A percentile compares a stretch with the other conserved stretches of the same genome.
phyloP scores from a whole-genome alignment of 2,329 filamentous ascomycete genomes.

The Aspergillus pseudoviridinutans region DNA sequence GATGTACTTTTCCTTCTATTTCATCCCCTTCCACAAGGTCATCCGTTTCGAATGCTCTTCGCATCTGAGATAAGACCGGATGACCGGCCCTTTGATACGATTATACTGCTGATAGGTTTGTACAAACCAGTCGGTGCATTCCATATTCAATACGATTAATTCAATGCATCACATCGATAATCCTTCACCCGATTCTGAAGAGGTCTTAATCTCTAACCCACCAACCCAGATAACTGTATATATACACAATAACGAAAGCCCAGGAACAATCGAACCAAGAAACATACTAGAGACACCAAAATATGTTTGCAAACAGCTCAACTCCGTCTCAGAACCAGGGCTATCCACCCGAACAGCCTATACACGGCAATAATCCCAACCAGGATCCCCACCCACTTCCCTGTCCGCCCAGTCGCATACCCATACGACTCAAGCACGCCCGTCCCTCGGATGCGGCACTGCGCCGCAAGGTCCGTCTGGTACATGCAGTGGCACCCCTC shows the following conservation, averaged over 20 bases:
- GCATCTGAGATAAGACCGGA: background rate
- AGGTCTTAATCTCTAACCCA: background rate
- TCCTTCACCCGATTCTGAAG: too few relatives aligned
- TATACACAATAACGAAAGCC: background rate
- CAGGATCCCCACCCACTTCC: conserved; percentile 72
- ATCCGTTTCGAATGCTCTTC: background rate
- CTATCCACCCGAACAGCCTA: conserved; percentile 63
- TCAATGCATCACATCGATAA: background rate
- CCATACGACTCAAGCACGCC: conserved; percentile 68
- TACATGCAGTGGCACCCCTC: conserved; percentile 67
- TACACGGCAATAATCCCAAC: conserved; percentile 72
- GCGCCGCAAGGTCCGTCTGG: conserved; percentile 54
- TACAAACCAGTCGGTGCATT: background rate
- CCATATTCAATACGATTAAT: background rate
- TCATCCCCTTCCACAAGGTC: background rate
- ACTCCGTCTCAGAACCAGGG: conserved; percentile 37
- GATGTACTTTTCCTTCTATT: background rate
- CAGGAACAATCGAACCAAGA: background rate
- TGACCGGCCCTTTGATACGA: background rate
- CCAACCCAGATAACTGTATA: background rate
- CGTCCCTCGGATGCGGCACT: conserved; percentile 68
- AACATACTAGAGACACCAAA: background rate
- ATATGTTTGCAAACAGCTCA: background rate
- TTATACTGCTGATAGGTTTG: background rate
- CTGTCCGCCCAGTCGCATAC: conserved; percentile 60